Percentiles rank a stretch among this genome's conserved stretches.
Evolutionary conservation across 345 rosid genomes (phyloP).

Genomic region (Aquilaria malaccensis): DNA sequence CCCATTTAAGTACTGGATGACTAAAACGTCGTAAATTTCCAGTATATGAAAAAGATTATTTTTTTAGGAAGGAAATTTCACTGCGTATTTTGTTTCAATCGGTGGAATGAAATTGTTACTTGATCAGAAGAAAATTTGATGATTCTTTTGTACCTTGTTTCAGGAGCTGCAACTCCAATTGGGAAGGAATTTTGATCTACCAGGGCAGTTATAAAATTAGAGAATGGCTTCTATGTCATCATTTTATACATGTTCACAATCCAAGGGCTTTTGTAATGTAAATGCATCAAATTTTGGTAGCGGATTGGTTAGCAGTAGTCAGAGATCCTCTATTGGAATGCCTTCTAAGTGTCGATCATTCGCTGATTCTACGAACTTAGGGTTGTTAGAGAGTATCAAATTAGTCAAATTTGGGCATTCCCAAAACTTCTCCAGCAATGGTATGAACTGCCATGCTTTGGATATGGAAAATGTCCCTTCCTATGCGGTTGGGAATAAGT

Average conservation of each 20-base stretch:
- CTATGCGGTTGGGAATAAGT: conserved; percentile 38
- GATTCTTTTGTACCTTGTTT: not conserved
- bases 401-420: conserved; percentile 16
- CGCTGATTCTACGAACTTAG: conserved; percentile 14
- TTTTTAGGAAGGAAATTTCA: no score
- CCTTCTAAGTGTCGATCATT: conserved; percentile 15
- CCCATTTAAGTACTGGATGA: no score
- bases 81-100: not conserved
- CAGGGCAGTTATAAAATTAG: not conserved
- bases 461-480: conserved; percentile 21
- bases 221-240: conserved; percentile 31
- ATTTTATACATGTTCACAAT: conserved; percentile 17
- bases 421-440: conserved; percentile 13
- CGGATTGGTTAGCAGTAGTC: conserved; percentile 17
- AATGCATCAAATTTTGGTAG: conserved; percentile 11
- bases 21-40: no score
- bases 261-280: conserved; percentile 13
- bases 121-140: not conserved
- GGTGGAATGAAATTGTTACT: not conserved
- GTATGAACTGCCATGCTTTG: conserved; percentile 31
- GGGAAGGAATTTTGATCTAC: no score
- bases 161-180: not conserved
- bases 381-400: conserved; percentile 18
- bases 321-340: conserved; percentile 10
- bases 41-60: no score